A percentile compares a stretch with the other conserved stretches of the same genome.
These are phyloP conservation scores for Colletotrichum sp. DNA, from an alignment of 2,329 filamentous ascomycete genomes.

Conservation along the genomic window DNA sequence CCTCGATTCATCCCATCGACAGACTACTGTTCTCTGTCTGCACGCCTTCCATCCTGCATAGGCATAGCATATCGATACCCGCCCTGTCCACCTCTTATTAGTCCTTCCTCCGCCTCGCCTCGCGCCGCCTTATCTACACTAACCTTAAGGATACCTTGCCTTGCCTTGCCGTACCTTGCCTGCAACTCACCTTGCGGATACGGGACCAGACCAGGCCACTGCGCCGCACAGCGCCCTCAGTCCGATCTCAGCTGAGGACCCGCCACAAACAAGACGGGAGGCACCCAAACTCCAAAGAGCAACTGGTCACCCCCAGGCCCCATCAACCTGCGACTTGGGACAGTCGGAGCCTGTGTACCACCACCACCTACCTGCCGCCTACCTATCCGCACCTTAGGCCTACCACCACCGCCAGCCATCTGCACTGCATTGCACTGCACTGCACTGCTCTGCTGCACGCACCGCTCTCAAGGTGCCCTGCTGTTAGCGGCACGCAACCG, in stretches of 20 bases:
- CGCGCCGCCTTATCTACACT: background rate
- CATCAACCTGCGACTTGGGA: constrained; percentile 18
- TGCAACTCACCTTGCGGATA: background rate
- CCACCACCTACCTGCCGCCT: background rate
- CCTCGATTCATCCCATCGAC: constrained; percentile 7
- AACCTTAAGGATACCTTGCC: background rate
- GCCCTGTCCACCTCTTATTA: background rate
- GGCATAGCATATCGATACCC: background rate
- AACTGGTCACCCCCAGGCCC: background rate
- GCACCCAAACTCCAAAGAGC: background rate
- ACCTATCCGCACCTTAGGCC: background rate
- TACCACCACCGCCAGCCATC: background rate
- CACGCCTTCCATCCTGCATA: background rate
- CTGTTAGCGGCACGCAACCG: background rate
- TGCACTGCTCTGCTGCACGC: background rate
- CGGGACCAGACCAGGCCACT: background rate
- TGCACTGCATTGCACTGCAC: background rate
- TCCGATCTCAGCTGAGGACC: constrained; percentile 6
- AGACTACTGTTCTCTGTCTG: background rate
- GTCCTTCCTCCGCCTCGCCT: background rate
- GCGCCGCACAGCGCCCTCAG: background rate
- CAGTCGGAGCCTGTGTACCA: background rate
- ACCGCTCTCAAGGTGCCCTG: background rate
- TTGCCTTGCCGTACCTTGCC: background rate
- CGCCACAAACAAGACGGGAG: constrained; percentile 4